phyloP scores from a whole-genome alignment of 768 basidiomycete species.

The Trametes meyenii region DNA sequence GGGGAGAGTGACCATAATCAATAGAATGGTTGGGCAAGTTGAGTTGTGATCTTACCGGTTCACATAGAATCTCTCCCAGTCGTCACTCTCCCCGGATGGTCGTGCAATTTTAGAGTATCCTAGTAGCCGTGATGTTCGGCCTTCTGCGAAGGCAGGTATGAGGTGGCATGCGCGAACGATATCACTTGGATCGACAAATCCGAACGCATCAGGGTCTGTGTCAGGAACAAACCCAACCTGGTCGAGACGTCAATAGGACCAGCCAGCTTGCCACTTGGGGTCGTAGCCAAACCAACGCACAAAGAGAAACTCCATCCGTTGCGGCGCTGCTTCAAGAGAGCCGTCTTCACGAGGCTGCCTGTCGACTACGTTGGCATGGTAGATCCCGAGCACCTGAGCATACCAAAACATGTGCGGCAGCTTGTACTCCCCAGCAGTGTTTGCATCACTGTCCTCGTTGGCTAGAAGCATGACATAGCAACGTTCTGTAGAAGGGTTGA shows the following conservation, averaged over 20 bases:
- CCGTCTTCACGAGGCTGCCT: neutral
- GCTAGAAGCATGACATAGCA: slow-evolving; percentile 35
- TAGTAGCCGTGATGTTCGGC: slow-evolving; percentile 16
- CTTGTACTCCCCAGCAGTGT: no score
- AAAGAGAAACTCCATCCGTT: slow-evolving; percentile 40
- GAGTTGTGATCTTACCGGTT: no score
- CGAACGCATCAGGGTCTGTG: slow-evolving; percentile 38
- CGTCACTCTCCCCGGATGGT: slow-evolving; percentile 8
- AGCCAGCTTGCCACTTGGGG: slow-evolving; percentile 32
- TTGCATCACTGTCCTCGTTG: neutral
- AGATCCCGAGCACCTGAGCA: slow-evolving; percentile 33
- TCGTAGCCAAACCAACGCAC: slow-evolving; percentile 42
- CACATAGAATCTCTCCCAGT: slow-evolving; percentile 32
- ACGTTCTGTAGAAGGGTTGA: slow-evolving; percentile 41
- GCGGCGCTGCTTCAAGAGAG: slow-evolving; percentile 6
- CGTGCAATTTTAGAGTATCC: slow-evolving; percentile 3
- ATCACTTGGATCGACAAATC: slow-evolving; percentile 47
- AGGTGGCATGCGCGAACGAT: slow-evolving; percentile 46
- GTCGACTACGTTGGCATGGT: slow-evolving; percentile 37
- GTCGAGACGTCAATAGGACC: slow-evolving; percentile 34
- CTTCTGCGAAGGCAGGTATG: slow-evolving; percentile 43
- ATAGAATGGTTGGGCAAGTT: no score
- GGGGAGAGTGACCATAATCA: neutral
- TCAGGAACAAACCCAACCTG: slow-evolving; percentile 37
- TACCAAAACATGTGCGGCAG: slow-evolving; percentile 30